phyloP scores from a whole-genome alignment of 768 basidiomycete genomes.

The Lactarius hengduanensis region DNA sequence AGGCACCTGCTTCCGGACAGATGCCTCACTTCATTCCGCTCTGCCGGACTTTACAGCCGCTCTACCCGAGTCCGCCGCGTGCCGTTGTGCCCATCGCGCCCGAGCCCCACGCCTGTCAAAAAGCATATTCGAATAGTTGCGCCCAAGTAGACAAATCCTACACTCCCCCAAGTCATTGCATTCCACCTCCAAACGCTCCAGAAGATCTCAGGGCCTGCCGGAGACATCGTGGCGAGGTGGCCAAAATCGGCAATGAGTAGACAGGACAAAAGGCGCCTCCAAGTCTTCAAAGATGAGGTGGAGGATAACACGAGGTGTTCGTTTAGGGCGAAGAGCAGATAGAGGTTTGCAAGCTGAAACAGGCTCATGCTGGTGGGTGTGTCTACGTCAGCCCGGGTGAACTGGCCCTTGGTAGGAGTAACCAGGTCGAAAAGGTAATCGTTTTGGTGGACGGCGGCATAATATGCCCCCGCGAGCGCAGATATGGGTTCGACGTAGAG shows the following conservation, averaged over 20 bases:
- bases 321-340: constrained; percentile 50
- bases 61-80: background rate
- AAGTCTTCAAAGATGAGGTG: constrained; percentile 41
- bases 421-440: constrained; percentile 43
- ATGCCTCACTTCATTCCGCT: background rate
- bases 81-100: background rate
- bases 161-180: constrained; percentile 53
- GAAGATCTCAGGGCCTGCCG: constrained; percentile 43
- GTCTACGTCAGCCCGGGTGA: constrained; percentile 24
- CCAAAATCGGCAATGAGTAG: constrained; percentile 51
- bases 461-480: constrained; percentile 48
- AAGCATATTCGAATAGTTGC: constrained; percentile 46
- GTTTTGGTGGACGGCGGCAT: constrained; percentile 42
- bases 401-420: constrained; percentile 18
- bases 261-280: constrained; percentile 44
- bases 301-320: constrained; percentile 50
- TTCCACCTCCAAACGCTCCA: constrained; percentile 50
- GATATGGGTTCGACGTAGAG: constrained; percentile 53
- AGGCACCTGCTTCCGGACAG: background rate
- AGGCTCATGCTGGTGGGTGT: constrained; percentile 43
- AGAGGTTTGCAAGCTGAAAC: constrained; percentile 50
- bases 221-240: constrained; percentile 46
- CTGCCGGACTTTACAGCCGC: background rate
- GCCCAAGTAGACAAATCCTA: constrained; percentile 52
- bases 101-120: constrained; percentile 39